Base-by-base conservation (phyloP, 306 rosid genomes). In the Rubus idaeus region DNA sequence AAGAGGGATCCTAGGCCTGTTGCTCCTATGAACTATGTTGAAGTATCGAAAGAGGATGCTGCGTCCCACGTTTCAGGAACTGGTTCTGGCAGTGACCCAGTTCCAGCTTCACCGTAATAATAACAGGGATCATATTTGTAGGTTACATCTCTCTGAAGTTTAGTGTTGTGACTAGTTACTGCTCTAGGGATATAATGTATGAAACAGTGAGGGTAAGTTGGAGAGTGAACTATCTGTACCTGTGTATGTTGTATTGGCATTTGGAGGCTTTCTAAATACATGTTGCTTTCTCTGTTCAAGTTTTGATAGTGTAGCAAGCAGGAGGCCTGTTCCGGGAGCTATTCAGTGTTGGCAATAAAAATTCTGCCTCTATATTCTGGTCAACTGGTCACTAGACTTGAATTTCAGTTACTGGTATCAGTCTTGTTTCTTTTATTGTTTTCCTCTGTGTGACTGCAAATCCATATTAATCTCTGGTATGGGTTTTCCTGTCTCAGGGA, bases 21-120 rank as follows among this genome's bases (percentile, higher is more conserved):
- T 73, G 97, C 97, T 78, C 98, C 97, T 0, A 85, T 86, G 85
- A 95, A 90, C 87, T 88, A 90, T 23, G 96, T 90, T n/a, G 91
- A 97, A 13, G 80, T 95, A 41, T 86, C 96, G 9, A 95, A 95
- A 84, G 98, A 91, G 37, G 98, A 95, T 71, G 90, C 84, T 42
- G 90, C 86, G 30, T 95, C 97, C 50, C 93, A 90, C 10, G 79
- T 88, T 83, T 92, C 70, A 0, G 70, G 70, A 39, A 65, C 70
- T 40, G 49, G 49, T 40, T 65, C 97, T 40, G 97, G 93, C 63
- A 72, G 89, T 10, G 97, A 95, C 47, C 83, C 91, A 8, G 68
- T 78, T 85, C 88, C 92, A 1, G 80, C 84, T 75, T 90, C 98
- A 51, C 97, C 97, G 74, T 95, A 82, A 83, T 47, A 66, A 5